Evolutionary conservation across 345 rosid genomes (phyloP), one percentile per base, ranked within the genome.

Genomic region (Lepidium aucheri): DNA sequence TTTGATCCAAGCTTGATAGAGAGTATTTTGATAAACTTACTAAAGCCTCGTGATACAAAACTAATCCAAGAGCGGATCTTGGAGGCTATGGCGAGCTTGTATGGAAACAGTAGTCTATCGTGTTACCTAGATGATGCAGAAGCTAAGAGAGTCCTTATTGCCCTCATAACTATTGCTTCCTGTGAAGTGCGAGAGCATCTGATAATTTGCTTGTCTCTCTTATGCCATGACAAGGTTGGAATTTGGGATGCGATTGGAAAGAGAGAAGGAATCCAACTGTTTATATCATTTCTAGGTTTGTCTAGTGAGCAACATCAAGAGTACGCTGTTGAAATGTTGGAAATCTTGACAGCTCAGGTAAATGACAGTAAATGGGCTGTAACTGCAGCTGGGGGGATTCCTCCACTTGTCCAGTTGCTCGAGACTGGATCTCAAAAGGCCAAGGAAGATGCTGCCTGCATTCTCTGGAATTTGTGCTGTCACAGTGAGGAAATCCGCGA

Each of bases 281-380:
- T 89, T 28, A 84, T 92, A 70, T 87, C 96, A 45, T 74, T 87
- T 65, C 78, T 92, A 74, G 98, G 95, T 56, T 80, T 89, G 74
- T 84, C 98, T 32, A 75, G 89, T 28, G 98, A 89, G 79, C 96
- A 85, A 77, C 96, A 87, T 65, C 98, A 87, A 76, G 98, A 89
- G 75, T 82, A 79, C 65, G 84, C 86, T 39, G 96, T 89, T 75
- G 79, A 72, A 69, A 82, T 89, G 80, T 68, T 92, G 69, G 81
- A 74, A 56, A 84, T 89, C 64, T 72, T 87, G 79, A 83, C 91
- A 3, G 83, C 86, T 54, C 88, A 85, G 78, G 89, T 82, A 59
- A 96, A 85, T 47, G 98, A 92, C 61, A 89, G 96, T 79, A 92
- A 89, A 80, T 92, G 96, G 98, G 96, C 98, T 35, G 79, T 92